Evolutionary conservation across 345 rosid genomes (phyloP), one percentile per base, ranked within the genome.

Genomic region (Salix purpurea): DNA sequence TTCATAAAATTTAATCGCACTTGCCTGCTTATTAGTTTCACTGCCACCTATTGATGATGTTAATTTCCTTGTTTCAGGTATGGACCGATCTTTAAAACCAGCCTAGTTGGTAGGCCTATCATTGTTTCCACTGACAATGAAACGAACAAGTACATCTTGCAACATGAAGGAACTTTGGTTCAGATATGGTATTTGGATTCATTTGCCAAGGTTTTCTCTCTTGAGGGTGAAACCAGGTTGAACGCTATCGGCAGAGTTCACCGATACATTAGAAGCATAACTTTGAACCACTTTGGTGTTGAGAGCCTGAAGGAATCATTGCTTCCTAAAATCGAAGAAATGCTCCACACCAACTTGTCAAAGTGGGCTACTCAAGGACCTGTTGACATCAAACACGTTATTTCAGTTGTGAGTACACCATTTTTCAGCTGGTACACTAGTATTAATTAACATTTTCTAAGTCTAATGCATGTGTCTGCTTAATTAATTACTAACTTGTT

Each of bases 41-140:
- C 28, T 23, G 23, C 28, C 4, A 58, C 0, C 62, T 10, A 58
- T n/a, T n/a, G 2, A 56, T 56, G 3, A 56, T 56, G 10, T 56
- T 9, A 2, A n/a, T n/a, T 10, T n/a, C 26, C 62, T 9, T 58
- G 15, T n/a, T n/a, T n/a, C 62, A 77, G 79, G 54, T 81, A 75
- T 13, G 80, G 84, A 79, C 81, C 42, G 21, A 69, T 82, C n/a
- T 58, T 58, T n/a, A 58, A 58, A 58, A 58, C 28, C 62, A 58
- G 28, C 5, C 10, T 58, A 24, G 62, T n/a, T 58, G 62, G 80
- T 14, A 39, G 64, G 26, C 28, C 56, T 3, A 37, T 84, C 39
- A 72, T 80, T 5, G 70, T 81, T 10, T 77, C 77, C 11, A 74
- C 80, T 2, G 84, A 84, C 54, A 34, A 84, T n/a, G 74, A 74